A percentile compares a stretch with the other conserved stretches of the same genome.
phyloP scores from a whole-genome alignment of 1,284 basidiomycete genomes.

The Schizopora paradoxa region DNA sequence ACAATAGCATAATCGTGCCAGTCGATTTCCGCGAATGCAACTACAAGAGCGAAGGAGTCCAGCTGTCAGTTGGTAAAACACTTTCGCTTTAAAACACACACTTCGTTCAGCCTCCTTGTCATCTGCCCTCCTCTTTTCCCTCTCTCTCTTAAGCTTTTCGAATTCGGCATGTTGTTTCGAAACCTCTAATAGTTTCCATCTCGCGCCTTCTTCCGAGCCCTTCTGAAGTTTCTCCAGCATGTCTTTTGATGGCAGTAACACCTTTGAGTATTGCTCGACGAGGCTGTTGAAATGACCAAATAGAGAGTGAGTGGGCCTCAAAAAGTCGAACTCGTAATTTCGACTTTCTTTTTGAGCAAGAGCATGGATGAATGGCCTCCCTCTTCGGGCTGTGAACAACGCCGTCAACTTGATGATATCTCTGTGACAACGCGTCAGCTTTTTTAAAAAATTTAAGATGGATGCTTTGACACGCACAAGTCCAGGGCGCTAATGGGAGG shows the following conservation, averaged over 20 bases:
- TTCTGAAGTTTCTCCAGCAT: conserved; percentile 66
- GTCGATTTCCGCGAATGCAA: conserved; percentile 94
- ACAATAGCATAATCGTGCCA: conserved; percentile 99
- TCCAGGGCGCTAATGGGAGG: conserved; percentile 90
- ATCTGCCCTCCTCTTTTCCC: conserved; percentile 82
- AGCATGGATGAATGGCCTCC: conserved; percentile 79
- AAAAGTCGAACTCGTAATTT: conserved; percentile 98
- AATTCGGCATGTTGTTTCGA: conserved; percentile 81
- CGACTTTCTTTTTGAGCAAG: conserved; percentile 87
- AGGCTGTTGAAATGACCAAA: conserved; percentile 96
- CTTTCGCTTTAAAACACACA: conserved; percentile 33
- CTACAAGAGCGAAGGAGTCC: conserved; percentile 33
- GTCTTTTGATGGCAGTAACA: conserved; percentile 81
- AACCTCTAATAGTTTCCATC: conserved; percentile 76
- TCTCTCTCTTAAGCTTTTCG: conserved; percentile 80
- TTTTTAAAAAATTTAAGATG: conserved; percentile 6
- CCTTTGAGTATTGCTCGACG: conserved; percentile 93
- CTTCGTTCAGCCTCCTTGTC: conserved; percentile 86
- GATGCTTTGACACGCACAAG: conserved; percentile 52
- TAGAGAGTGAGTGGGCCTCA: conserved; percentile 91
- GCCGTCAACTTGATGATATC: conserved; percentile 93
- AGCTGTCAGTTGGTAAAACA: conserved; percentile 12
- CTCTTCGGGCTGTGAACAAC: conserved; percentile 90
- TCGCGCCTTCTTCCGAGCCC: conserved; percentile 52
- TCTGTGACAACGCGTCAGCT: conserved; percentile 36